Evolutionary conservation across 768 basidiomycete species (phyloP).

Genomic region (Lentinula sp.): DNA sequence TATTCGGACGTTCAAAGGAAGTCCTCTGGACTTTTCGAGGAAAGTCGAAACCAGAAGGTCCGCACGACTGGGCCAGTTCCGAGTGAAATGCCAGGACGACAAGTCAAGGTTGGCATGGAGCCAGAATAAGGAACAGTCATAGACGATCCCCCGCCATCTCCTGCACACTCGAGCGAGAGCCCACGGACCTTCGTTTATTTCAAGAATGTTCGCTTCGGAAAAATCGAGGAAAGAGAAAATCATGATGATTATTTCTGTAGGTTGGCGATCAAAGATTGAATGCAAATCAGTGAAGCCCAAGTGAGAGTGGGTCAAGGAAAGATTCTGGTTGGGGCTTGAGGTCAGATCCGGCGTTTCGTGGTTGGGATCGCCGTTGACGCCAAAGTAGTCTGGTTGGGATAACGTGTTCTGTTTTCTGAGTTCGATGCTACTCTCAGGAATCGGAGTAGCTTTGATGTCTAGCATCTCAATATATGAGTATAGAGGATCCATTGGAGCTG

Average conservation of each 20-base stretch:
- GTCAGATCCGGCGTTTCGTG: not conserved
- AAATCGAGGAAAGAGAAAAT: not conserved
- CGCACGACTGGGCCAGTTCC: not conserved
- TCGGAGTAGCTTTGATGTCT: not conserved
- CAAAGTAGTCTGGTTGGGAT: not conserved
- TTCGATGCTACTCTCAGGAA: not conserved
- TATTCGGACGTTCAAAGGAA: not conserved
- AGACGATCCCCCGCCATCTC: not conserved
- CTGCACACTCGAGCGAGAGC: conserved; percentile 5
- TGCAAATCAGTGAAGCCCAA: not conserved
- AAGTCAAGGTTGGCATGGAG: not conserved
- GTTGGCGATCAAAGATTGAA: not conserved
- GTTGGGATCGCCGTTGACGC: not conserved
- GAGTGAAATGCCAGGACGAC: not conserved
- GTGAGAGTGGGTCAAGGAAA: not conserved
- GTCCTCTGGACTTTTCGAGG: not conserved
- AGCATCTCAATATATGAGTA: not conserved
- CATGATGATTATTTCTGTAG: conserved; percentile 4
- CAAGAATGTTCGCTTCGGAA: not conserved
- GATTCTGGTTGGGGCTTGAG: not conserved
- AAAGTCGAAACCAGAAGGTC: not conserved
- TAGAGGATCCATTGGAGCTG: not conserved
- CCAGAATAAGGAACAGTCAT: conserved; percentile 1
- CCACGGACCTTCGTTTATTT: conserved; percentile 2
- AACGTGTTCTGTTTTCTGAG: not conserved